Conservation (phyloP, 2,329 filamentous ascomycete genomes). For the Ceratocystis destructans region DNA sequence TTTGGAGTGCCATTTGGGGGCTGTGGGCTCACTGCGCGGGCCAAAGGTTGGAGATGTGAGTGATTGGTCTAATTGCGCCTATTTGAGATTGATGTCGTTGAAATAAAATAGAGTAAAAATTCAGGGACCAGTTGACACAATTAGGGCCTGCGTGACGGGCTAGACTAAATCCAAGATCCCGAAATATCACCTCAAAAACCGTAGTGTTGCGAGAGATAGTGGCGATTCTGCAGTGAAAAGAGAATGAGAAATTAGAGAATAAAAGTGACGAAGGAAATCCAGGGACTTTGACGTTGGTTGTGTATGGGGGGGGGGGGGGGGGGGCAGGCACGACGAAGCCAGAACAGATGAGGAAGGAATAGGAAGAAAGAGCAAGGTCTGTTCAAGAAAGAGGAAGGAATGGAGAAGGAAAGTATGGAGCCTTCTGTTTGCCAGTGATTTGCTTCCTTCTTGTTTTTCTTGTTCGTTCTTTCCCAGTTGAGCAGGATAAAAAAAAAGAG, state of each 20-base stretch:
- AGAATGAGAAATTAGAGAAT: background rate
- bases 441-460: background rate
- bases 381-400: constrained; percentile 5
- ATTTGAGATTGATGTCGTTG: background rate
- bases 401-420: constrained; percentile 6
- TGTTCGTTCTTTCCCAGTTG: background rate
- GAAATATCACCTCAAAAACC: background rate
- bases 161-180: background rate
- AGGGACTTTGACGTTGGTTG: background rate
- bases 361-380: background rate
- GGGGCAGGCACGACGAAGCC: background rate
- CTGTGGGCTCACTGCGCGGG: background rate
- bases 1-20: constrained; percentile 21
- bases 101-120: background rate
- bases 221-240: background rate
- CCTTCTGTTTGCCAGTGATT: background rate
- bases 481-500: background rate
- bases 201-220: background rate
- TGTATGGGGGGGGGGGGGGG: background rate
- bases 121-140: background rate
- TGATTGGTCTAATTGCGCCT: constrained; percentile 4
- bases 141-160: background rate
- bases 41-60: constrained; percentile 18
- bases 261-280: background rate
- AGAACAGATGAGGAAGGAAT: background rate